Evolutionary conservation across 345 rosid species (phyloP), one percentile per base, ranked within the genome.

Genomic region (Sisymbrium irio): DNA sequence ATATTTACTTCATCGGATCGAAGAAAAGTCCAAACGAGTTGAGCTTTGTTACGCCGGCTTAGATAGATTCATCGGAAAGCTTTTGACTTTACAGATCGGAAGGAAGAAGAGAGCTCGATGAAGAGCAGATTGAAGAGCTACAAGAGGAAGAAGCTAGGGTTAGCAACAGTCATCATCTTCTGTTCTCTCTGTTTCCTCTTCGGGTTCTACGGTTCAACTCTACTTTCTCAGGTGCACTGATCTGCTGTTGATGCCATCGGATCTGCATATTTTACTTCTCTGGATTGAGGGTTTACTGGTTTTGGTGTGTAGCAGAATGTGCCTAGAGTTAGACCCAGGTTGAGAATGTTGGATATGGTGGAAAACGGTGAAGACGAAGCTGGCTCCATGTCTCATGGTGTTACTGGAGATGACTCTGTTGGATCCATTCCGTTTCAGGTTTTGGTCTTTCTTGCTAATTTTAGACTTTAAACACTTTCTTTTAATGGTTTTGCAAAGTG

Each of bases 361-460:
- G 82, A 72, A 28, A 53, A 68, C 32, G 77, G 65, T 9, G 83
- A 41, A 30, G 80, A 77, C 40, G 68, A 51, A 25, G 70, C 42
- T 71, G 73, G 12, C 8, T 37, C 67, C 62, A 84, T 84, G 90
- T 81, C 90, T 4, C 76, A 82, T 72, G 96, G 97, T 35, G 75
- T 65, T 46, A 87, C 91, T 39, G 97, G 97, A 37, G 91, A 89
- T 6, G 62, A 81, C 77, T 82, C 72, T 13, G 25, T 86, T 22
- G 85, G 79, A 8, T 82, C 93, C 3, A 87, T 89, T 73, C 85
- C 97, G 1, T 91, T 83, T 84, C 97, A 91, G 93, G 97, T 50
- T 50, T 28, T 89, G 3, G n/a, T 4, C 17, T 47, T 47, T 19
- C 39, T 56, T 64, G 18, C 19, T 19, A 32, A 19, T 39, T 47